Base-by-base conservation (phyloP, 148 eudicot species). In the Rhododendron simsii region DNA sequence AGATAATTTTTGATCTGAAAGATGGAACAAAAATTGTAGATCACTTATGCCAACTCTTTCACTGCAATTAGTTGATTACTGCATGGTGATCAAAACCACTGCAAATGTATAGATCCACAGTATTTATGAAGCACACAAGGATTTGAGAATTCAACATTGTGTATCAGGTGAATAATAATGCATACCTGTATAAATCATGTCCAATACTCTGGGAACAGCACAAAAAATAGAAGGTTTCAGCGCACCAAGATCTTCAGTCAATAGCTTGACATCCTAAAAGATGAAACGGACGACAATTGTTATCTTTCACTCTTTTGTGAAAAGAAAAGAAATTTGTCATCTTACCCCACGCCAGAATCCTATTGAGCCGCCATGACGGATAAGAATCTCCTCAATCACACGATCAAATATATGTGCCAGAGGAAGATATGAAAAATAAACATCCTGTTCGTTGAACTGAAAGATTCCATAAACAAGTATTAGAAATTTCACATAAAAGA, bases 291-390 rank as follows among this genome's bases (percentile, higher is more conserved):
- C 23, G 2, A 69, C 39, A 73, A 80, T 86, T 48, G 71, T 87
- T 69, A 76, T 37, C 77, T 47, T 41, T 14, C 45, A 83, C 53
- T 30, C 35, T 26, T 14, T 37, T 14, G 45, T 81, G 61, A 47
- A 69, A 59, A 44, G 44, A 30, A 59, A 41, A 67, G 21, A 71
- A 63, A 12, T 0, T 83, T 84, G 87, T 55, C 76, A 89, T 67
- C 92, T 91, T 91, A 97, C 99, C 96, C 99, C 99, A 73, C 96
- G 93, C 99, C 99, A 97, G 78, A 97, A 97, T 89, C 99, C 99
- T 82, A 97, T 93, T 86, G 91, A 88, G 65, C 95, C 99, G 50
- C 95, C 99, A 85, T 91, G 95, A 85, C 84, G 88, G 83, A 97
- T 97, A 83, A 97, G 90, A 75, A 87, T 85, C 87, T 97, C 99